Evolutionary conservation across 345 rosid genomes (phyloP), one percentile per base, ranked within the genome.

Genomic region (Zanthoxylum bungeanum): DNA sequence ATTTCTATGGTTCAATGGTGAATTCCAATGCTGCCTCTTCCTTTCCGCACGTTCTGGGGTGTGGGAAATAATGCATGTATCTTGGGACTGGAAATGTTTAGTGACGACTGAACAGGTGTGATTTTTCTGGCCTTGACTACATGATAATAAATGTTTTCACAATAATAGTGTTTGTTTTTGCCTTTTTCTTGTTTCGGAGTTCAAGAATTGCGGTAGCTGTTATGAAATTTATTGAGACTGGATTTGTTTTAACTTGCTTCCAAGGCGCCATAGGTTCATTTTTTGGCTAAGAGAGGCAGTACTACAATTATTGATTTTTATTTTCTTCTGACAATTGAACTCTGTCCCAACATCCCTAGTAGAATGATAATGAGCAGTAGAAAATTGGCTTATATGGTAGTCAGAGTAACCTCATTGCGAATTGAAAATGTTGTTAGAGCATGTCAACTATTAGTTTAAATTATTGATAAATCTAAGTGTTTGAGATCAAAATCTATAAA

Each of bases 151-250:
- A 30, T 57, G 36, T 57, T 57, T 14, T 11, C 60, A 57, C 30
- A 21, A 27, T 30, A 5, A 56, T 14, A 28, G 22, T 7, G 12
- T 57, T 60, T 1, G 14, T 9, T 33, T 2, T 55, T 25, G 33
- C 60, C 30, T 55, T 28, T 27, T 33, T 60, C 11, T 19, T 14
- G 33, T 31, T 60, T 5, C 7, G 7, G 19, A 28, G 2, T 10
- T 7, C 22, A 30, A 60, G 64, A 60, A 2, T 36, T 60, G 22
- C 8, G 2, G 25, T 60, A n/a, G 19, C 25, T n/a, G 12, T 60
- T 25, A n/a, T 60, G 64, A 60, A 60, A n/a, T 60, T 34, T n/a
- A n/a, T 34, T 34, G 16, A 33, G 64, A 31, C 44, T 60, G 64
- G 11, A 6, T 58, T 33, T 60, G 9, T 56, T 56, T 1, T 49